Evolutionary conservation across 768 basidiomycete species (phyloP), one percentile per base, ranked within the genome.

Genomic region (Termitomyces sp.): DNA sequence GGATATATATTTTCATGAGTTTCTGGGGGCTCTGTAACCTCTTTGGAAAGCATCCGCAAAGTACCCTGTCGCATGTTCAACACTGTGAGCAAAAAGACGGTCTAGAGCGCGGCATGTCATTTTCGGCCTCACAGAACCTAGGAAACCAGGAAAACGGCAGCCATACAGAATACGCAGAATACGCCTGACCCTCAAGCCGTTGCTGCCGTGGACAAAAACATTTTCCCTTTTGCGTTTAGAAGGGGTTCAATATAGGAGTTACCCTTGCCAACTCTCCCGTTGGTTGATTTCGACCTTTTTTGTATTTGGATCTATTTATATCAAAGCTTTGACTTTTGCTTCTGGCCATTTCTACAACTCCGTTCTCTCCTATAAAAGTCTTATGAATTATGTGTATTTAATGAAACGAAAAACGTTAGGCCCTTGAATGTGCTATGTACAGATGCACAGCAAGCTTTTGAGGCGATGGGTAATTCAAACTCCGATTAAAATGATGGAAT

Each of bases 401-500:
- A 39, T 6, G 16, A 6, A 30, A n/a, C 11, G 3, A 31, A 20
- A n/a, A 2, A 15, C 2, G 52, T n/a, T 3, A 12, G 18, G 37
- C 4, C 16, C 27, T 27, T 37, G 18, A 45, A n/a, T 9, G 20
- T 15, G 34, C 27, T 20, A 51, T 18, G 27, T n/a, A 31, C 4
- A 49, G 27, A 31, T n/a, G n/a, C 4, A 30, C 27, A 37, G 36
- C 24, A 24, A 37, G 9, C 6, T 4, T 4, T 22, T 24, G 22
- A 52, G 34, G 50, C 36, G 49, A 50, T 0, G 22, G 20, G 45
- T 15, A 20, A 52, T 50, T 66, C 42, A 61, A 64, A 60, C 63
- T 68, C 66, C 60, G 68, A 41, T 45, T 62, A 59, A 65, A 65
- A 62, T 45, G 63, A 33, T 11, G 3, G 39, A 63, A 33, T 11